Evolutionary conservation across 2,329 filamentous ascomycete genomes (phyloP), one percentile per base, ranked within the genome.

Genomic region (Pyricularia sp.): DNA sequence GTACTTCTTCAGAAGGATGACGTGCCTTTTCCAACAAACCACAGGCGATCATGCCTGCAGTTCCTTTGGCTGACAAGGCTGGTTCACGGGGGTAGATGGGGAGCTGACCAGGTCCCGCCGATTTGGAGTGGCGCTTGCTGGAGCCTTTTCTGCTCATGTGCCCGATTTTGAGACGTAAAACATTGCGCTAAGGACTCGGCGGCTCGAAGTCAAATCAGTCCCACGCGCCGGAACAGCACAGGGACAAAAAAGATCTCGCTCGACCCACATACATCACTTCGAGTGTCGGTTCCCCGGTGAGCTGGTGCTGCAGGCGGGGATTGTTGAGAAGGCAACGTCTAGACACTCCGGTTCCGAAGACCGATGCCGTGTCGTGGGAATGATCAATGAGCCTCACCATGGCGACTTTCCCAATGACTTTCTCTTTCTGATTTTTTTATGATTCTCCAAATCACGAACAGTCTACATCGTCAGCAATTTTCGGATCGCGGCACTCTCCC

Each of bases 61-160:
- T 49, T 49, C 40, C 40, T 49, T 49, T 49, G 40, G 16, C 40
- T 62, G 28, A 33, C 28, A 62, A 62, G 24, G 60, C 35, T 30
- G 60, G 60, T 30, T 33, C 28, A 35, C 30, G 60, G 60, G 60
- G 35, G 28, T 19, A 62, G 26, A 35, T 30, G 26, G 57, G 22
- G 24, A 31, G 30, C 24, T 70, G 73, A 76, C 72, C 40, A 49
- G 40, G 40, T 49, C 75, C 75, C 72, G 75, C 76, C 70, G 68
- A 68, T 74, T 77, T 72, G 76, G 75, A 75, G 26, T 33, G 40
- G 40, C 40, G 40, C 40, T 49, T 49, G 40, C 40, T 49, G 40
- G 40, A 49, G 35, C 22, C 30, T n/a, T 31, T 69, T 68, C 74
- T 73, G 76, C 75, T 79, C 78, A 80, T 79, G 78, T 80, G 78